Conservation (phyloP, 2,329 filamentous ascomycete species). For the Fusarium nematophilum region DNA sequence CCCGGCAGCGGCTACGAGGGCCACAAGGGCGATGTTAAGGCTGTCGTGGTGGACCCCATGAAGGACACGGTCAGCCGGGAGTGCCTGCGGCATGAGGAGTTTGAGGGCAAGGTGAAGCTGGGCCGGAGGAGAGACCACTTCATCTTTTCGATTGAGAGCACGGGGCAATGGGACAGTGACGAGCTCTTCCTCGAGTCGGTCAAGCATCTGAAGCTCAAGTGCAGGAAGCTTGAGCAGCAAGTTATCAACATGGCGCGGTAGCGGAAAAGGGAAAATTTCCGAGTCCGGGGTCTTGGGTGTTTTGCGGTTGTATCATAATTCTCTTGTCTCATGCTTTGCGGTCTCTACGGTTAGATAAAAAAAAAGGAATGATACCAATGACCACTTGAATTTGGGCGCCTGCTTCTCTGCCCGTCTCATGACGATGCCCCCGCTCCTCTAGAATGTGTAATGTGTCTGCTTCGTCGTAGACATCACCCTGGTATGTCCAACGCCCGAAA, state of each 20-base stretch:
- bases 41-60: conserved; percentile 88
- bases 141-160: conserved; percentile 95
- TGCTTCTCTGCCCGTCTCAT: conserved; percentile 12
- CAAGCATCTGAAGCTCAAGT: conserved; percentile 87
- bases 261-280: conserved; percentile 31
- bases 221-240: conserved; percentile 76
- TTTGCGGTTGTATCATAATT: conserved; percentile 40
- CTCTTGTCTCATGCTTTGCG: conserved; percentile 33
- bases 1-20: conserved; percentile 75
- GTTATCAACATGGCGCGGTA: conserved; percentile 72
- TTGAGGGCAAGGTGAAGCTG: conserved; percentile 94
- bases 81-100: conserved; percentile 90
- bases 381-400: conserved; percentile 36
- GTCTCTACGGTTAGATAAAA: conserved; percentile 48
- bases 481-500: conserved; percentile 44
- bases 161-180: conserved; percentile 94
- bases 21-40: conserved; percentile 83
- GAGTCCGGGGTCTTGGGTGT: too few relatives aligned
- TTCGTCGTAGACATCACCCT: conserved; percentile 10
- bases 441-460: conserved; percentile 13
- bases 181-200: conserved; percentile 92
- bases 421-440: conserved; percentile 50
- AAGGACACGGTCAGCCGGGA: conserved; percentile 96
- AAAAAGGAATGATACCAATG: conserved; percentile 49
- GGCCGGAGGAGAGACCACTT: conserved; percentile 94